phyloP scores from a whole-genome alignment of 2,329 filamentous ascomycete genomes.

The Celoporthe dispersa region DNA sequence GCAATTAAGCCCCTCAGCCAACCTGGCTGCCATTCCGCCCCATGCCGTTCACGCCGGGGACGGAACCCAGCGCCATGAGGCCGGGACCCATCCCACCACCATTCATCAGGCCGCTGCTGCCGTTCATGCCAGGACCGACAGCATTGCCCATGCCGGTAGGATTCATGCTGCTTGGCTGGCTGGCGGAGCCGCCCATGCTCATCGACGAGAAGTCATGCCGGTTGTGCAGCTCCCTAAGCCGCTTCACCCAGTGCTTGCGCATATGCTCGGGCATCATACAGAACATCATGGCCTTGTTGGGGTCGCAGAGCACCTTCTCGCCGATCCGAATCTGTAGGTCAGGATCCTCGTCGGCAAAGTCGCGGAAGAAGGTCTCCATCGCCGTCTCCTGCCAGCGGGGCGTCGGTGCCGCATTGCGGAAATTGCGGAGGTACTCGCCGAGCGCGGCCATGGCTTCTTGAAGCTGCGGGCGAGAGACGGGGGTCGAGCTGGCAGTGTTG shows the following conservation, averaged over 20 bases:
- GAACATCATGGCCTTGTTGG: conserved; percentile 65
- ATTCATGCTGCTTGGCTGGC: conserved; percentile 25
- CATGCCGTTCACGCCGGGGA: conserved; percentile 20
- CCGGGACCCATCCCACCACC: conserved; percentile 12
- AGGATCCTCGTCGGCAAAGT: conserved; percentile 60
- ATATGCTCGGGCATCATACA: conserved; percentile 62
- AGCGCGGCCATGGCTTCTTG: conserved; percentile 28
- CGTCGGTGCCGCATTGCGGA: conserved; percentile 46
- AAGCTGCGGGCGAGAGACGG: conserved; percentile 36
- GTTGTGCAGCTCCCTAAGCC: conserved; percentile 53
- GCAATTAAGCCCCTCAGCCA: conserved; percentile 1
- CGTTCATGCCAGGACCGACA: conserved; percentile 5
- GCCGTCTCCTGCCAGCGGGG: conserved; percentile 61
- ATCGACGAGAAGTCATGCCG: conserved; percentile 30
- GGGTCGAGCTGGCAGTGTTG: conserved; percentile 18
- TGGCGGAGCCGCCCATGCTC: background rate
- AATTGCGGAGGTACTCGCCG: conserved; percentile 35
- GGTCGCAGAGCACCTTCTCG: conserved; percentile 61
- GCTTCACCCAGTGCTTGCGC: conserved; percentile 60
- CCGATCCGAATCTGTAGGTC: conserved; percentile 64
- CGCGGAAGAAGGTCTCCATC: conserved; percentile 62
- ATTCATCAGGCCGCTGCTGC: conserved; percentile 18
- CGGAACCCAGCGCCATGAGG: conserved; percentile 23
- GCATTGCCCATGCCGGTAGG: background rate
- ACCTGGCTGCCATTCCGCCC: conserved; percentile 27